Conservation (phyloP, 441 rosid species). For the Pelargonium citronellum region DNA sequence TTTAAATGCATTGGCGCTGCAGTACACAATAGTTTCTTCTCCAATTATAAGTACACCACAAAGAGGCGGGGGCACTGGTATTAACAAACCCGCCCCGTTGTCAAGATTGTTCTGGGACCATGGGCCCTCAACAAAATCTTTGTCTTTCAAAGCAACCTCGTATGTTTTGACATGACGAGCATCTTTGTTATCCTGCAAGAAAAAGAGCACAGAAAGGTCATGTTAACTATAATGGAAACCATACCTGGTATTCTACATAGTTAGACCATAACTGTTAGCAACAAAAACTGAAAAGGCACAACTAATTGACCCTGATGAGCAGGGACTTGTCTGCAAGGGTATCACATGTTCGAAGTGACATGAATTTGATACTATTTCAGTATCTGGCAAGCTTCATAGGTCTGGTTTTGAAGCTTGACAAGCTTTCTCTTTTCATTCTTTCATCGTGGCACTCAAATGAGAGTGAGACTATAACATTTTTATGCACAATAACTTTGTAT, state of each 20-base stretch:
- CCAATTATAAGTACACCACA: constrained; percentile 96
- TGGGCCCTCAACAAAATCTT: constrained; percentile 95
- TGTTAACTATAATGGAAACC: background rate
- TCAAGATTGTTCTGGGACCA: constrained; percentile 95
- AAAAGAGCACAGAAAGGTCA: constrained; percentile 2
- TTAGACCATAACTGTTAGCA: constrained; percentile 3
- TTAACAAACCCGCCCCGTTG: constrained; percentile 85
- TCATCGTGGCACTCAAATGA: background rate
- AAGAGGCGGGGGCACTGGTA: constrained; percentile 94
- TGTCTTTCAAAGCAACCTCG: constrained; percentile 90
- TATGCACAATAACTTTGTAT: background rate
- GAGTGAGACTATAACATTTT: no score
- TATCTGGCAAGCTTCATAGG: background rate
- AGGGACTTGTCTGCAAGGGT: background rate
- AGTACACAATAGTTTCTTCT: constrained; percentile 91
- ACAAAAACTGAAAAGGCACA: background rate
- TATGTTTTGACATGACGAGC: constrained; percentile 95
- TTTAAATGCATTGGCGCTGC: constrained; percentile 82
- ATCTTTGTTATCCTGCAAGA: constrained; percentile 86
- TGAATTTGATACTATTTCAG: background rate
- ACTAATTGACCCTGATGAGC: background rate
- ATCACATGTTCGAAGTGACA: background rate
- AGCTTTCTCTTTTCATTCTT: background rate
- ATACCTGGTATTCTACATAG: background rate
- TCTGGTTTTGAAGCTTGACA: background rate